phyloP scores from a whole-genome alignment of 2,329 filamentous ascomycete species.

The Colletotrichum salicis region DNA sequence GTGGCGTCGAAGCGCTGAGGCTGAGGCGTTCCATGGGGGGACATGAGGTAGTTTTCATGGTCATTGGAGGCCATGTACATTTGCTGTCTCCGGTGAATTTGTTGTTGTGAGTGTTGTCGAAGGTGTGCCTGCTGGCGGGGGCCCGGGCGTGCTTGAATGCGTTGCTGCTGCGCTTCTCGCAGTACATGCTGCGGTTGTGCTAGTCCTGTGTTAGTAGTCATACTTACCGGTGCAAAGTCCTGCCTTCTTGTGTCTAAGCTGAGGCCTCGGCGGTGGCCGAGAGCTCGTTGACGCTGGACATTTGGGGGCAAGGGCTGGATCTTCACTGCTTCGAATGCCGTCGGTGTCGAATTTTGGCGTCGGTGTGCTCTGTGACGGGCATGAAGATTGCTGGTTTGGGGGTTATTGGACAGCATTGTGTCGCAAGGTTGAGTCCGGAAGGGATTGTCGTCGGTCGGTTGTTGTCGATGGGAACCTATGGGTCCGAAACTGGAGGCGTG shows the following conservation, averaged over 20 bases:
- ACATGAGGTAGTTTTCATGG: constrained; percentile 67
- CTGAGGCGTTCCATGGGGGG: constrained; percentile 66
- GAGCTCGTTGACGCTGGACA: constrained; percentile 54
- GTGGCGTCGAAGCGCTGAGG: constrained; percentile 62
- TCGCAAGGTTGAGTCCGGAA: constrained; percentile 77
- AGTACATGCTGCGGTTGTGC: constrained; percentile 77
- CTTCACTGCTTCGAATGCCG: constrained; percentile 79
- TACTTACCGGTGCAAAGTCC: constrained; percentile 65
- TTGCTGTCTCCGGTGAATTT: constrained; percentile 50
- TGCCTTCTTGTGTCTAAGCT: constrained; percentile 80
- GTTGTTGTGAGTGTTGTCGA: constrained; percentile 49
- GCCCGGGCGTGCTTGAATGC: constrained; percentile 80
- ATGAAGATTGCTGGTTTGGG: constrained; percentile 75
- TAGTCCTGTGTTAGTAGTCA: constrained; percentile 65
- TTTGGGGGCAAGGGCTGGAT: constrained; percentile 70
- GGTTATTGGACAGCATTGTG: constrained; percentile 80
- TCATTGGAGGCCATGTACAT: constrained; percentile 45
- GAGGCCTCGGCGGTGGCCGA: constrained; percentile 81
- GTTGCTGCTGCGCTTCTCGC: constrained; percentile 92
- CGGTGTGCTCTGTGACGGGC: constrained; percentile 80
- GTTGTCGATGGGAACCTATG: constrained; percentile 62
- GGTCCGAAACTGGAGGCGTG: constrained; percentile 53
- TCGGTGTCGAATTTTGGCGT: constrained; percentile 88
- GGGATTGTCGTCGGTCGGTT: constrained; percentile 61
- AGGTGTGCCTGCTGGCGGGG: constrained; percentile 49